phyloP scores from a whole-genome alignment of 495 filamentous ascomycete genomes.

The Xeromyces bisporus region DNA sequence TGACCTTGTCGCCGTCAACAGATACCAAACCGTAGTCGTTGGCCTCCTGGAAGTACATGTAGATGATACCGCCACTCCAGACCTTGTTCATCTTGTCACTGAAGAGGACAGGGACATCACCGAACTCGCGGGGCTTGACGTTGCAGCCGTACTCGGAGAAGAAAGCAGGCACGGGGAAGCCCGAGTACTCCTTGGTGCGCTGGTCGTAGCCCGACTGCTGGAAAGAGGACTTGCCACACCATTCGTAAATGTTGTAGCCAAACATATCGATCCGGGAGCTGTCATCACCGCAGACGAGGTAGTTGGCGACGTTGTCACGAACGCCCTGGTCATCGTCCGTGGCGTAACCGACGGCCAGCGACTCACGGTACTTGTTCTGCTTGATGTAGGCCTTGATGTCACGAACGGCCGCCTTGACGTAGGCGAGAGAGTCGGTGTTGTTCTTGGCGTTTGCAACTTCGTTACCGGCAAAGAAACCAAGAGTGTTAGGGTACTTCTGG shows the following conservation, averaged over 20 bases:
- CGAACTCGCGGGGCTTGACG: slow-evolving; percentile 58
- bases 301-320: slow-evolving; percentile 58
- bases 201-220: slow-evolving; percentile 55
- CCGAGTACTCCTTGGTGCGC: slow-evolving; percentile 62
- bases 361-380: slow-evolving; percentile 50
- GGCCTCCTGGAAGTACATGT: slow-evolving; percentile 84
- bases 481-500: slow-evolving; percentile 57
- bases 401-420: slow-evolving; percentile 86
- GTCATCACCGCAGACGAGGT: slow-evolving; percentile 70
- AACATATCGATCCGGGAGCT: slow-evolving; percentile 70
- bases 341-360: slow-evolving; percentile 80
- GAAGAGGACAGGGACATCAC: slow-evolving; percentile 67
- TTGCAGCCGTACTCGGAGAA: slow-evolving; percentile 98
- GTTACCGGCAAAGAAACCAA: slow-evolving; percentile 94
- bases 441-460: slow-evolving; percentile 73
- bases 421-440: slow-evolving; percentile 70
- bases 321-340: slow-evolving; percentile 75
- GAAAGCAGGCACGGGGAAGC: slow-evolving; percentile 80
- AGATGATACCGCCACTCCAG: slow-evolving; percentile 84
- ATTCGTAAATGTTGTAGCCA: slow-evolving; percentile 97
- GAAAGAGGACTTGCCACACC: slow-evolving; percentile 69
- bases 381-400: slow-evolving; percentile 86
- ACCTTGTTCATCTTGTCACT: slow-evolving; percentile 63
- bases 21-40: slow-evolving; percentile 76
- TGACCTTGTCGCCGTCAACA: slow-evolving; percentile 35